A percentile compares a stretch with the other conserved stretches of the same genome.
These are phyloP conservation scores for Coemansia sp. DNA, from an alignment of 371 early-diverging fungal species.

Conservation along the genomic window DNA sequence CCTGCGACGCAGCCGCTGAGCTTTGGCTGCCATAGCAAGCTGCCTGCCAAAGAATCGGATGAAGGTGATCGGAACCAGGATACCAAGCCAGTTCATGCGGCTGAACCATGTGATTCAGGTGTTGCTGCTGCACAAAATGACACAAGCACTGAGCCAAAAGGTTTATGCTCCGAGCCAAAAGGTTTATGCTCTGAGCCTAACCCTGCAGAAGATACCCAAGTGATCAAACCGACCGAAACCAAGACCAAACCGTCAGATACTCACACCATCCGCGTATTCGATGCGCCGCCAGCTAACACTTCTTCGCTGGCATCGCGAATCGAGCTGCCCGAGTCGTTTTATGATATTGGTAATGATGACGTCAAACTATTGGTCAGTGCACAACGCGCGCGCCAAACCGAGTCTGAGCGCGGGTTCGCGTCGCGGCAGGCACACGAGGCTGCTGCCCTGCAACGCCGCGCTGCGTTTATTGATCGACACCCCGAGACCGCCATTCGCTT, in stretches of 20 bases:
- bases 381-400: conserved; percentile 37
- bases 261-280: conserved; percentile 25
- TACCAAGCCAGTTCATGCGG: neutral
- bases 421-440: conserved; percentile 59
- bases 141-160: too few relatives aligned
- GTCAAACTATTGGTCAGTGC: conserved; percentile 48
- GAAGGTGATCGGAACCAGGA: too few relatives aligned
- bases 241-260: neutral
- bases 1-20: neutral
- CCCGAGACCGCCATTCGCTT: conserved; percentile 61
- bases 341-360: conserved; percentile 55
- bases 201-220: too few relatives aligned
- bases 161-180: too few relatives aligned
- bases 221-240: neutral
- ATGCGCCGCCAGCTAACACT: neutral
- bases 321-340: conserved; percentile 61
- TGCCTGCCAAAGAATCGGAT: too few relatives aligned
- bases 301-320: conserved; percentile 31
- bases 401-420: conserved; percentile 53
- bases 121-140: too few relatives aligned
- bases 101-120: neutral
- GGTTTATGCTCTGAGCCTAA: too few relatives aligned
- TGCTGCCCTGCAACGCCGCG: conserved; percentile 43
- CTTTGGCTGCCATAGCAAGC: too few relatives aligned
- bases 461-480: conserved; percentile 43